phyloP scores from a whole-genome alignment of 2,329 filamentous ascomycete genomes.

The Cadophora sp. region DNA sequence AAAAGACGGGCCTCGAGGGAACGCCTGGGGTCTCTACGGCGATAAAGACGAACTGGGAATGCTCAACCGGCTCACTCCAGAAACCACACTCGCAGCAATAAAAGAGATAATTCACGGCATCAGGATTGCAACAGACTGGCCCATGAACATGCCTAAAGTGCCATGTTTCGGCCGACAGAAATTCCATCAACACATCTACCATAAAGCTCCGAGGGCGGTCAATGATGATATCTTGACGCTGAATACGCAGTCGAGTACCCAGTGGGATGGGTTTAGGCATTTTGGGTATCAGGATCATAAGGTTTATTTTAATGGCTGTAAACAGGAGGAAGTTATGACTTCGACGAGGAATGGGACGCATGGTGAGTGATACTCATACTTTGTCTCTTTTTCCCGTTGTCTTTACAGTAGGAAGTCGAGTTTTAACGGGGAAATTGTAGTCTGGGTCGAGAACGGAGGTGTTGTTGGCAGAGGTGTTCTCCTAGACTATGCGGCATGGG shows the following conservation, averaged over 20 bases:
- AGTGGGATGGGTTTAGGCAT: conserved; percentile 55
- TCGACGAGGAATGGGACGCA: conserved; percentile 39
- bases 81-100: conserved; percentile 49
- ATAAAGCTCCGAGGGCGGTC: conserved; percentile 37
- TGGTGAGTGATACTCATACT: conserved; percentile 22
- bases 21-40: conserved; percentile 54
- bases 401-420: neutral
- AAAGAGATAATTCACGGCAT: conserved; percentile 51
- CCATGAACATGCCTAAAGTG: conserved; percentile 25
- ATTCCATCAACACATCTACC: conserved; percentile 41
- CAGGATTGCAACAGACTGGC: conserved; percentile 50
- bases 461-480: conserved; percentile 59
- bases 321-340: conserved; percentile 38
- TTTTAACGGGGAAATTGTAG: conserved; percentile 29
- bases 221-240: conserved; percentile 44
- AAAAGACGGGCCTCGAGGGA: conserved; percentile 50
- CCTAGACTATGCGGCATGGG: conserved; percentile 62
- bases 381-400: neutral
- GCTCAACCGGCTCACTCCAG: conserved; percentile 53
- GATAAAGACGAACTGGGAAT: conserved; percentile 52
- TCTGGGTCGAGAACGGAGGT: conserved; percentile 52
- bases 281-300: conserved; percentile 47
- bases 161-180: conserved; percentile 44
- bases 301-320: conserved; percentile 46
- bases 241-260: conserved; percentile 54